Percentiles rank a stretch among this genome's conserved stretches.
Conservation (phyloP, 257 asterid genomes). For the Scutellaria minor region DNA sequence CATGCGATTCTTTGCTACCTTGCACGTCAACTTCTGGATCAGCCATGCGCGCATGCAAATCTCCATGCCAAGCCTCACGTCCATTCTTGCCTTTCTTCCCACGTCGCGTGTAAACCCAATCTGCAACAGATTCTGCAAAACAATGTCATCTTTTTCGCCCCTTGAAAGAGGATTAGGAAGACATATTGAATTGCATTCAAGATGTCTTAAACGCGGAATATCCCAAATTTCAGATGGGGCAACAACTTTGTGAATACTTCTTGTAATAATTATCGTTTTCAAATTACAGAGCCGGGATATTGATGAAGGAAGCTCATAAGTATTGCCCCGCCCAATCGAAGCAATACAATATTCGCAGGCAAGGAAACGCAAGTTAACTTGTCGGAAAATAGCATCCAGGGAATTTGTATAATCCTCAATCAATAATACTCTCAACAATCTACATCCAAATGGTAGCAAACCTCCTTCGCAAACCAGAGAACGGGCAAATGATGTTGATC, state of each 20-base stretch:
- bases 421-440: constrained; percentile 7
- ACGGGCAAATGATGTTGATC: constrained; percentile 9
- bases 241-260: neutral
- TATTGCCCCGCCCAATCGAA: no score
- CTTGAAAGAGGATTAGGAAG: constrained; percentile 16
- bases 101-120: no score
- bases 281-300: constrained; percentile 13
- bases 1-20: no score
- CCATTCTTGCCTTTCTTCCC: no score
- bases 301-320: neutral
- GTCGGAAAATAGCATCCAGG: neutral
- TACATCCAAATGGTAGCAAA: neutral
- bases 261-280: neutral
- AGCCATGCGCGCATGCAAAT: no score
- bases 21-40: no score
- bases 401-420: neutral
- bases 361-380: constrained; percentile 7
- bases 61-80: no score
- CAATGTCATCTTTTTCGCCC: neutral
- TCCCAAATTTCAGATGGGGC: constrained; percentile 17
- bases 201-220: constrained; percentile 8
- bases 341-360: neutral
- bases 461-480: neutral
- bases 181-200: neutral
- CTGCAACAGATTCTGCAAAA: neutral